These are phyloP conservation scores for Nakaseomyces uthaithaninus DNA, from an alignment of 1,139 yeast species.

Conservation along the genomic window DNA sequence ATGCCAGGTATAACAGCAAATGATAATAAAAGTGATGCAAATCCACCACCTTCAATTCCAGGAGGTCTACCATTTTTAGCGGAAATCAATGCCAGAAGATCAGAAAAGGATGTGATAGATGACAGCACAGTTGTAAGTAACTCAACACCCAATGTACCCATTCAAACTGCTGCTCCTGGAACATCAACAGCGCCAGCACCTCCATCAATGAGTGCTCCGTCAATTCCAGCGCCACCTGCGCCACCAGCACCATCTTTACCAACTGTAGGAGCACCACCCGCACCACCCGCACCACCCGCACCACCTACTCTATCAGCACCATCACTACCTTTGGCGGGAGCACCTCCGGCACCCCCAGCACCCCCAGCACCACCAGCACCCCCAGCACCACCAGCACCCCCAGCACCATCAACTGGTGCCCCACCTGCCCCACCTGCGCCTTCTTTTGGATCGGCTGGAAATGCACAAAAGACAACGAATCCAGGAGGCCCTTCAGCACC, in stretches of 20 bases:
- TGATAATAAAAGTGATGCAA: background rate
- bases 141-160: background rate
- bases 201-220: too few species aligned
- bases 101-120: constrained; percentile 16
- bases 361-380: constrained; percentile 8
- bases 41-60: constrained; percentile 5
- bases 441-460: constrained; percentile 18
- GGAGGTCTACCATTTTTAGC: constrained; percentile 22
- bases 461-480: constrained; percentile 2
- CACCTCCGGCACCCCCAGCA: constrained; percentile 8
- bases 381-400: constrained; percentile 16
- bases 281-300: constrained; percentile 14
- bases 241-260: constrained; percentile 4
- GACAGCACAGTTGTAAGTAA: constrained; percentile 3
- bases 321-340: constrained; percentile 6
- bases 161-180: background rate
- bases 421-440: constrained; percentile 26
- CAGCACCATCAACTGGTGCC: constrained; percentile 26
- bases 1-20: constrained; percentile 5
- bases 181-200: constrained; percentile 6
- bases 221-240: constrained; percentile 2
- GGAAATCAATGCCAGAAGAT: constrained; percentile 23
- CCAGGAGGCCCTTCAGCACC: constrained; percentile 8
- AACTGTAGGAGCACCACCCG: constrained; percentile 11
- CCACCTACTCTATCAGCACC: constrained; percentile 13